Conservation (phyloP, 73 alveolate genomes). For the Paramecium sonneborni region DNA sequence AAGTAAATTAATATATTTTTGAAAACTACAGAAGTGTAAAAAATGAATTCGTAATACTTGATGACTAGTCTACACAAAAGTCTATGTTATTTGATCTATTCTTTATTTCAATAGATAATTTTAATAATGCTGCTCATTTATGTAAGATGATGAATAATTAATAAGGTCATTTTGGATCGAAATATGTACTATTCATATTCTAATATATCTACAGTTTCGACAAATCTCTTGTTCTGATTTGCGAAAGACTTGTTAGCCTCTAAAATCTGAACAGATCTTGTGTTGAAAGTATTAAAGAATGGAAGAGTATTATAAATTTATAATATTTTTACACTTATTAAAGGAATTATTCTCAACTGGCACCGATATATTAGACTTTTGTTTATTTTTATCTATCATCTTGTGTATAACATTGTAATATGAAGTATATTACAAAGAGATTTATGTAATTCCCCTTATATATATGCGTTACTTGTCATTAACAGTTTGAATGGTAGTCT, state of each 20-base stretch:
- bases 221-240: not conserved
- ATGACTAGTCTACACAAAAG: not conserved
- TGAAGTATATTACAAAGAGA: constrained; percentile 33
- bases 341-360: constrained; percentile 27
- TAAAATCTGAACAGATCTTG: not conserved
- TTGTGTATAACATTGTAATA: constrained; percentile 1
- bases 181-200: not conserved
- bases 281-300: not conserved
- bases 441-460: not conserved
- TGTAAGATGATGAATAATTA: not conserved
- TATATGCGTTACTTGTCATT: constrained; percentile 25
- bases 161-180: not conserved
- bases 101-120: not conserved
- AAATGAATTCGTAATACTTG: not conserved
- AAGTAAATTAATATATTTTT: not conserved
- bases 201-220: constrained; percentile 1
- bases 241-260: not conserved
- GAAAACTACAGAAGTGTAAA: not conserved
- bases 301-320: constrained; percentile 23
- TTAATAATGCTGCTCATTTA: not conserved
- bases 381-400: not conserved
- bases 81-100: not conserved
- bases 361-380: not conserved
- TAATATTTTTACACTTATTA: not conserved
- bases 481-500: not conserved